Conservation (phyloP, 805 yeast genomes). For the Saccharomycopsis sp. region DNA sequence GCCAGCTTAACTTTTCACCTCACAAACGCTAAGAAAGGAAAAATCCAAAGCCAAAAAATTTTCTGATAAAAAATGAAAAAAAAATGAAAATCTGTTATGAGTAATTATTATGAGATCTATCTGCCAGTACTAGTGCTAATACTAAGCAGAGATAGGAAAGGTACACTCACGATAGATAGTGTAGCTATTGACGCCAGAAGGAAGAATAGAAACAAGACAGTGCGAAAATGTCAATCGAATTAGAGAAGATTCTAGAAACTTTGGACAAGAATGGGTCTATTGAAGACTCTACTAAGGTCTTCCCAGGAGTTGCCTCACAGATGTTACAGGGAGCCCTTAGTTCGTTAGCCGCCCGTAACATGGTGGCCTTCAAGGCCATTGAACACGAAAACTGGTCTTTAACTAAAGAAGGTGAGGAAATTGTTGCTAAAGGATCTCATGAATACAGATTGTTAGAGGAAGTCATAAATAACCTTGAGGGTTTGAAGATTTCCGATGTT, state of each 20-base stretch:
- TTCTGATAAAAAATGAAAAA: background rate
- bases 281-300: conserved; percentile 58
- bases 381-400: conserved; percentile 74
- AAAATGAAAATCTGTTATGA: background rate
- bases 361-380: conserved; percentile 64
- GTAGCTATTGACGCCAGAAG: no score
- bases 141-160: no score
- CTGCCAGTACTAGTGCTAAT: no score
- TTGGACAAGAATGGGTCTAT: conserved; percentile 60
- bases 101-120: background rate
- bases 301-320: conserved; percentile 60
- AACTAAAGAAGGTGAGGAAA: conserved; percentile 76
- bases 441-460: conserved; percentile 74
- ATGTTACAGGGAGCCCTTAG: conserved; percentile 75
- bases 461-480: conserved; percentile 68
- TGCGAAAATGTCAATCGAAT: conserved; percentile 17
- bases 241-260: conserved; percentile 44
- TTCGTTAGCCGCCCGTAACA: conserved; percentile 76
- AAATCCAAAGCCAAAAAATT: background rate
- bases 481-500: conserved; percentile 76
- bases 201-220: no score
- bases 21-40: background rate
- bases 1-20: background rate
- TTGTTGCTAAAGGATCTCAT: conserved; percentile 78
- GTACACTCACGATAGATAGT: no score